phyloP scores from a whole-genome alignment of 2,329 filamentous ascomycete genomes.

The Davidsoniella neocaledoniae region DNA sequence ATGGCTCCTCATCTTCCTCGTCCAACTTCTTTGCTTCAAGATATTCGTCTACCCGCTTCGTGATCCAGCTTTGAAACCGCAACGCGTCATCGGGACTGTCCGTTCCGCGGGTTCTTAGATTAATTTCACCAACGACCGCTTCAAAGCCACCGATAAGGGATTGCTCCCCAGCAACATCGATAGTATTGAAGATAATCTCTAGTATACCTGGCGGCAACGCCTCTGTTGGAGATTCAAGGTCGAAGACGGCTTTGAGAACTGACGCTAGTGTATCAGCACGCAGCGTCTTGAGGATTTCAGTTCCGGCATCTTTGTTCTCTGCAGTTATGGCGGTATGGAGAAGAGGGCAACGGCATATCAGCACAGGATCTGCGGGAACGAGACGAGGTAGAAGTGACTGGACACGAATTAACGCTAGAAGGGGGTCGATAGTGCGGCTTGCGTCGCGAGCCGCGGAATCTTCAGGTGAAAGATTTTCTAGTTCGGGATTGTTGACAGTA shows the following conservation, averaged over 20 bases:
- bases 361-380: background rate
- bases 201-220: background rate
- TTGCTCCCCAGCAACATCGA: too few relatives aligned
- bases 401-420: slow-evolving; percentile 1
- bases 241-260: background rate
- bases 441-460: background rate
- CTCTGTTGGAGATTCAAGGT: background rate
- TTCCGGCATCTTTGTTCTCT: background rate
- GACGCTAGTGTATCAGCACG: background rate
- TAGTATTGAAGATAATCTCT: too few relatives aligned
- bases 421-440: background rate
- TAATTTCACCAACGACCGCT: too few relatives aligned
- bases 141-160: too few relatives aligned
- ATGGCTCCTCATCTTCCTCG: too few relatives aligned
- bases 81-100: too few relatives aligned
- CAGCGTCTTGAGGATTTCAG: background rate
- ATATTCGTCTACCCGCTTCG: too few relatives aligned
- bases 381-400: slow-evolving; percentile 2
- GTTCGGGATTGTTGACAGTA: background rate
- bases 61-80: too few relatives aligned
- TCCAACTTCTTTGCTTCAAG: too few relatives aligned
- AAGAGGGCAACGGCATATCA: too few relatives aligned
- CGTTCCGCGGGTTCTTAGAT: too few relatives aligned
- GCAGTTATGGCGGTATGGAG: background rate
- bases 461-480: too few relatives aligned